Evolutionary conservation across 805 yeast species (phyloP).

Genomic region (Diddensiella transvaalensis): DNA sequence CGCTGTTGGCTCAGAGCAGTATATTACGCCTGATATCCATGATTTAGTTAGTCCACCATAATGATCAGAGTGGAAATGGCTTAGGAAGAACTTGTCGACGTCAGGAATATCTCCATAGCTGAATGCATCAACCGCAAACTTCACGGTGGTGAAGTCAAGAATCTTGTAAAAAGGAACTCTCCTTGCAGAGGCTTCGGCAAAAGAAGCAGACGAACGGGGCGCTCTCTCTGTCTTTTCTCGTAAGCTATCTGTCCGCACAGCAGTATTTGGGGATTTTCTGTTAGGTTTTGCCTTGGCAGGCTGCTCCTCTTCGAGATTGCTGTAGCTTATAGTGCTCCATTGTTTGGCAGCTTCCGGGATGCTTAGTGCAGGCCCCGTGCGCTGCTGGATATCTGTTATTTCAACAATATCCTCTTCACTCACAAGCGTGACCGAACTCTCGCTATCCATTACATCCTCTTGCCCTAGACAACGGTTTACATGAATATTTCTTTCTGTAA

Average conservation of each 20-base stretch:
- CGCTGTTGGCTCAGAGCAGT: conserved; percentile 69
- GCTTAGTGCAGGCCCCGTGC: too few relatives aligned
- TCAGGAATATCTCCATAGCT: conserved; percentile 33
- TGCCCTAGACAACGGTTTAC: background rate
- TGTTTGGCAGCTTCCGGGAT: too few relatives aligned
- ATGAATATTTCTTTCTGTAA: background rate
- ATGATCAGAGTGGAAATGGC: conserved; percentile 92
- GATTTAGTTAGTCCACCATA: conserved; percentile 78
- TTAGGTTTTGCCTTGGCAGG: conserved; percentile 2
- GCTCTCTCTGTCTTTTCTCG: background rate
- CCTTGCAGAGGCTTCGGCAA: background rate
- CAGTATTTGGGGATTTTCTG: background rate
- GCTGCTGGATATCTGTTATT: too few relatives aligned
- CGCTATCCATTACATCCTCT: too few relatives aligned
- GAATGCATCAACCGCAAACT: conserved; percentile 39
- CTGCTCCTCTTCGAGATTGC: background rate
- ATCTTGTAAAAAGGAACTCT: conserved; percentile 33
- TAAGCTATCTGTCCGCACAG: background rate
- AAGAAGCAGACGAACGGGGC: background rate
- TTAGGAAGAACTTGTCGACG: conserved; percentile 32
- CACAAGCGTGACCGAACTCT: too few relatives aligned
- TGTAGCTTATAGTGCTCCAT: background rate
- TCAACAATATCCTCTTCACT: too few relatives aligned
- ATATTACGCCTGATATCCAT: conserved; percentile 73
- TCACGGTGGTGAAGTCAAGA: conserved; percentile 24